A percentile compares a stretch with the other conserved stretches of the same genome.
Conservation (phyloP, 2,329 filamentous ascomycete species). For the Daldinia sp. region DNA sequence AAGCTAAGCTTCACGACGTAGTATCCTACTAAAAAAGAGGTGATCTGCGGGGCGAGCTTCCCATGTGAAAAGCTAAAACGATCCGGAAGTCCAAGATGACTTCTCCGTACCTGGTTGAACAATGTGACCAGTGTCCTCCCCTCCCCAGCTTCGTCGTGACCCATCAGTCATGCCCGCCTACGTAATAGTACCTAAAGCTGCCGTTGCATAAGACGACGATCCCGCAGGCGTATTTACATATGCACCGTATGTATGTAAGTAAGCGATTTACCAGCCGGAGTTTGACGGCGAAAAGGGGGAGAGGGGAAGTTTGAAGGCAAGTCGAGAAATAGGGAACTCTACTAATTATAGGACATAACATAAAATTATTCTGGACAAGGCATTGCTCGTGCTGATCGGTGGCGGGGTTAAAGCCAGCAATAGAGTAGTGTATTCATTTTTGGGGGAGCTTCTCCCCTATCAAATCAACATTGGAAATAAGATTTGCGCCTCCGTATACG, state of each 20-base stretch:
- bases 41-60: constrained; percentile 33
- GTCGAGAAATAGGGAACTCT: constrained; percentile 15
- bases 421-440: background rate
- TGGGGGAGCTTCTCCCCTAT: background rate
- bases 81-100: constrained; percentile 8
- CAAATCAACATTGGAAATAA: constrained; percentile 7
- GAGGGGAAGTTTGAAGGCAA: background rate
- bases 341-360: constrained; percentile 35
- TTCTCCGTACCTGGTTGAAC: constrained; percentile 17
- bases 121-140: constrained; percentile 18
- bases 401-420: constrained; percentile 26
- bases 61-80: constrained; percentile 4
- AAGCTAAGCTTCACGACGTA: background rate
- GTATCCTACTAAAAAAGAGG: constrained; percentile 27
- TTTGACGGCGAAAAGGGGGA: constrained; percentile 3
- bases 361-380: constrained; percentile 16
- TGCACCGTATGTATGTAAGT: background rate
- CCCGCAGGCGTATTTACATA: background rate
- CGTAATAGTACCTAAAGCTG: constrained; percentile 26
- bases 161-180: constrained; percentile 24
- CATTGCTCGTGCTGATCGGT: constrained; percentile 19
- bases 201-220: constrained; percentile 20
- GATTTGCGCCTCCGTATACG: constrained; percentile 1
- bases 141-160: constrained; percentile 14
- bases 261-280: constrained; percentile 10